Evolutionary conservation across 129 eudicot species (phyloP).

Genomic region (Scalesia atractyloides): DNA sequence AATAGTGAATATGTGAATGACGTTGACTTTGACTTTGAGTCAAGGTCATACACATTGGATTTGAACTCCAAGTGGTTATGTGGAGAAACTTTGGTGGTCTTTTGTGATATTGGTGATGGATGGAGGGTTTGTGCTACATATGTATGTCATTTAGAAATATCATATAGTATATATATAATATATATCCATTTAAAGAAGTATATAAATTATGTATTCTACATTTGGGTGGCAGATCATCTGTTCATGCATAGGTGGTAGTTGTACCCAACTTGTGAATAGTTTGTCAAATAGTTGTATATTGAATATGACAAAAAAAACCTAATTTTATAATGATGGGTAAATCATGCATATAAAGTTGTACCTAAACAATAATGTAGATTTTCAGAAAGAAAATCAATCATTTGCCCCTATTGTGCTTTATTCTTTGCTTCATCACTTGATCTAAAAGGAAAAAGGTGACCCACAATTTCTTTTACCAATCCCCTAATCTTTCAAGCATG

Average conservation of each 20-base stretch:
- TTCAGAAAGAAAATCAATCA: constrained; percentile 29
- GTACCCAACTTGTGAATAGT: constrained; percentile 16
- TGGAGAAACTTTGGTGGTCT: constrained; percentile 38
- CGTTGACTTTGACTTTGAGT: constrained; percentile 59
- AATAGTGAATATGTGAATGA: constrained; percentile 60
- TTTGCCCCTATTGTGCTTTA: constrained; percentile 28
- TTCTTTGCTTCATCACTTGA: constrained; percentile 32
- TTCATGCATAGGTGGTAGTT: constrained; percentile 17
- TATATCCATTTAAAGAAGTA: constrained; percentile 29
- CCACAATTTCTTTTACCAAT: constrained; percentile 16
- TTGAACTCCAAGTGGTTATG: constrained; percentile 52
- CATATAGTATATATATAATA: constrained; percentile 21
- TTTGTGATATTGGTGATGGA: constrained; percentile 40
- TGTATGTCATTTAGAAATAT: constrained; percentile 33
- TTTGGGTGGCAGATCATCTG: constrained; percentile 11
- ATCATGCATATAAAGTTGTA: constrained; percentile 31
- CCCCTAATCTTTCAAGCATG: constrained; percentile 3
- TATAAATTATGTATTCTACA: constrained; percentile 32
- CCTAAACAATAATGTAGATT: constrained; percentile 25
- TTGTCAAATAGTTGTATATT: constrained; percentile 10
- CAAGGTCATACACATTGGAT: constrained; percentile 54
- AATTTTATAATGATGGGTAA: constrained; percentile 21
- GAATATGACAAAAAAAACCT: constrained; percentile 6
- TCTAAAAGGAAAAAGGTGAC: constrained; percentile 18
- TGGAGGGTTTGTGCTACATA: constrained; percentile 36